Conservation (phyloP, 2,329 filamentous ascomycete genomes). For the Diaporthe humulicola region DNA sequence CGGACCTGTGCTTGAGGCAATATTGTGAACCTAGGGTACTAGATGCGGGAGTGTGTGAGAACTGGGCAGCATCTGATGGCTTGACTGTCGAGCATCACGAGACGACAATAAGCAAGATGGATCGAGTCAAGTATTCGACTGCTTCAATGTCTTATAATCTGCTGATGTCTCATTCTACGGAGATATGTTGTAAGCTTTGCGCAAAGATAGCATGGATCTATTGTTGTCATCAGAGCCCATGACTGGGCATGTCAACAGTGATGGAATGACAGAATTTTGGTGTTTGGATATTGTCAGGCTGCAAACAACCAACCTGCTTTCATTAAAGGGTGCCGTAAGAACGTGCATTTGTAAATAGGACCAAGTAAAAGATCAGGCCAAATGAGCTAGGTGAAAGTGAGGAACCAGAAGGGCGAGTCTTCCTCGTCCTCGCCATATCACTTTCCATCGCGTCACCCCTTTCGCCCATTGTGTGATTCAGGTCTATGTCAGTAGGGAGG, state of each 20-base stretch:
- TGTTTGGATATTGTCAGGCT: background rate
- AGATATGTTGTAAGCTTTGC: too few relatives aligned
- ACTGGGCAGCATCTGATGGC: background rate
- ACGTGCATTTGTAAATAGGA: too few relatives aligned
- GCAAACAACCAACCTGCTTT: too few relatives aligned
- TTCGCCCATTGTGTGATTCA: background rate
- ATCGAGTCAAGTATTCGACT: background rate
- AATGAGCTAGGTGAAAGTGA: conserved; percentile 4
- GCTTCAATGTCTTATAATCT: background rate
- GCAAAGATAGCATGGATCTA: too few relatives aligned
- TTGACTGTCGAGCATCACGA: too few relatives aligned
- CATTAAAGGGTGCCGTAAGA: too few relatives aligned
- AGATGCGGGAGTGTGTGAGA: too few relatives aligned
- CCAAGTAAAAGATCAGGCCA: background rate
- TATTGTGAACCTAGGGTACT: background rate
- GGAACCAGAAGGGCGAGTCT: background rate
- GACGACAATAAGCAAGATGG: background rate
- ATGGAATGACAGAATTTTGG: background rate
- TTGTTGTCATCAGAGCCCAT: too few relatives aligned
- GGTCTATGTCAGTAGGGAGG: background rate
- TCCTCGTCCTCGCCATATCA: conserved; percentile 4
- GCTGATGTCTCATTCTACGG: background rate
- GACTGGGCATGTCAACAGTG: background rate
- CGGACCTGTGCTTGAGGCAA: background rate
- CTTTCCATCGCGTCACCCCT: background rate